phyloP scores from a whole-genome alignment of 495 filamentous ascomycete species.

The Amphirosellinia nigrospora region DNA sequence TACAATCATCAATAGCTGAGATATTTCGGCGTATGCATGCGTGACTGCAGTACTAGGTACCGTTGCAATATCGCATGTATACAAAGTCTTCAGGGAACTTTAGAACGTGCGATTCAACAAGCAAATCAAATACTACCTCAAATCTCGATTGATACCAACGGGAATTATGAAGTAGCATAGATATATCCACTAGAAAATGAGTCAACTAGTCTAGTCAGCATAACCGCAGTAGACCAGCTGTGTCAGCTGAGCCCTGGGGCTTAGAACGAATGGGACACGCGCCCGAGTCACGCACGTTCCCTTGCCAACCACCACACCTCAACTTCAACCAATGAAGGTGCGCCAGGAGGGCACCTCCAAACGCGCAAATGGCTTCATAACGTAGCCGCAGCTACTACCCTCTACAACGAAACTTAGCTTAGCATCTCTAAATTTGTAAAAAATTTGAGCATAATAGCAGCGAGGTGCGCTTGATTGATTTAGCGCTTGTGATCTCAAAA shows the following conservation, averaged over 20 bases:
- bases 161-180: not conserved
- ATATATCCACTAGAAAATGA: not conserved
- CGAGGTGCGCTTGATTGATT: not conserved
- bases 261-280: slow-evolving; percentile 15
- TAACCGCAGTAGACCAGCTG: slow-evolving; percentile 5
- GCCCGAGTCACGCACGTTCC: slow-evolving; percentile 25
- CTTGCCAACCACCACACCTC: slow-evolving; percentile 24
- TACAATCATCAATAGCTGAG: not conserved
- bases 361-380: slow-evolving; percentile 17
- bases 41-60: not conserved
- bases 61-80: not conserved
- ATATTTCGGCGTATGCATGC: not conserved
- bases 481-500: slow-evolving; percentile 3
- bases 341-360: slow-evolving; percentile 7
- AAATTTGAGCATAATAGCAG: not conserved
- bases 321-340: slow-evolving; percentile 3
- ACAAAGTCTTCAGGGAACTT: not conserved
- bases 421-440: not conserved
- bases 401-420: slow-evolving; percentile 7
- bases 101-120: not conserved
- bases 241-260: slow-evolving; percentile 1
- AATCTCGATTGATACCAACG: not conserved
- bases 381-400: slow-evolving; percentile 7
- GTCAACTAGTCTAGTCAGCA: not conserved
- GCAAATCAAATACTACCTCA: not conserved